Conservation (phyloP, 495 filamentous ascomycete species). For the Penicillium lagena region DNA sequence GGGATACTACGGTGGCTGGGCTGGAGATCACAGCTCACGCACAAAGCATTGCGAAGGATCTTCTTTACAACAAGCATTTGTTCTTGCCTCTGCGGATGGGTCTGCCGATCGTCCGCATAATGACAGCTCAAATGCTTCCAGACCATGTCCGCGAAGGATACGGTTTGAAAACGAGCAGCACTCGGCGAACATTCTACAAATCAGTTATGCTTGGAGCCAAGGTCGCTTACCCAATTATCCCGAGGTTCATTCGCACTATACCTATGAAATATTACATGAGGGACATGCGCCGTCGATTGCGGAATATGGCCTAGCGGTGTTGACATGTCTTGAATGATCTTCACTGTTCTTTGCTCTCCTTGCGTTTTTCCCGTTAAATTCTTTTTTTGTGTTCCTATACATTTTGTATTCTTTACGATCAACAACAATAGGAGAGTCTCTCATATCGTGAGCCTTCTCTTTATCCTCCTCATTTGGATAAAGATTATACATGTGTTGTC, state of each 20-base stretch:
- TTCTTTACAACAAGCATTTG: constrained; percentile 20
- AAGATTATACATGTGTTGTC: too few relatives aligned
- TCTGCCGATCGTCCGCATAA: constrained; percentile 22
- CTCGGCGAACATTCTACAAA: constrained; percentile 9
- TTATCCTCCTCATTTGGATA: too few relatives aligned
- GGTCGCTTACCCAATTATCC: constrained; percentile 22
- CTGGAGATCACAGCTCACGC: constrained; percentile 26
- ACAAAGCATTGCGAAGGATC: constrained; percentile 22
- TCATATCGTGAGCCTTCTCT: too few relatives aligned
- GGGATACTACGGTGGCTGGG: constrained; percentile 26
- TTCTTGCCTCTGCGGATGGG: constrained; percentile 14
- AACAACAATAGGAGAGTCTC: too few relatives aligned
- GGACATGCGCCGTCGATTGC: constrained; percentile 30
- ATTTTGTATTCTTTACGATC: too few relatives aligned
- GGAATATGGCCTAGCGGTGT: not conserved
- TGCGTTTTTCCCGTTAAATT: too few relatives aligned
- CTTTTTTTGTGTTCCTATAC: too few relatives aligned
- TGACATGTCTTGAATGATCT: too few relatives aligned
- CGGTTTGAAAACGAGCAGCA: constrained; percentile 13
- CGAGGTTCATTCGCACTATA: constrained; percentile 23
- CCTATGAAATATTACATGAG: constrained; percentile 29
- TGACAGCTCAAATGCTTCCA: constrained; percentile 26
- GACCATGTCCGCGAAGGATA: constrained; percentile 18
- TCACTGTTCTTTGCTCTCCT: too few relatives aligned
- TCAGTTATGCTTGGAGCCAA: constrained; percentile 13